phyloP scores from a whole-genome alignment of 1,139 yeast genomes.

The Magnusiomyces paraingens region DNA sequence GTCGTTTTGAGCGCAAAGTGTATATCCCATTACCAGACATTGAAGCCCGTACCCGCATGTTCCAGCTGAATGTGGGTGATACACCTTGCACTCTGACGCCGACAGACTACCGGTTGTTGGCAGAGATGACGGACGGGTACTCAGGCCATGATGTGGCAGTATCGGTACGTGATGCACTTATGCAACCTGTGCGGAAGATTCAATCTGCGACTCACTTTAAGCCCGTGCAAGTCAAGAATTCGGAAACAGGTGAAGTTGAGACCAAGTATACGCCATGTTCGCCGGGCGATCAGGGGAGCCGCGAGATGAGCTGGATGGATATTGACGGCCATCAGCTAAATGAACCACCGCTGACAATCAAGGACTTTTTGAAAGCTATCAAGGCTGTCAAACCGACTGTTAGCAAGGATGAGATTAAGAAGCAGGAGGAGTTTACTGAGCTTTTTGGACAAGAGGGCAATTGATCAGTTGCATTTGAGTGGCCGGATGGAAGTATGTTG shows the following conservation, averaged over 20 bases:
- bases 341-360: conserved; percentile 84
- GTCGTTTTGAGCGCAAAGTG: conserved; percentile 92
- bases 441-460: conserved; percentile 96
- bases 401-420: conserved; percentile 69
- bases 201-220: conserved; percentile 96
- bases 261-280: conserved; percentile 81
- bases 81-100: conserved; percentile 76
- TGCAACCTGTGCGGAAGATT: conserved; percentile 95
- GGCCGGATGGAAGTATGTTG: too few species aligned
- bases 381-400: conserved; percentile 94
- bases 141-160: conserved; percentile 98
- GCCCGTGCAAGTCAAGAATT: conserved; percentile 29
- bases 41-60: conserved; percentile 88
- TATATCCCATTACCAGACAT: conserved; percentile 92
- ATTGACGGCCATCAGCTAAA: conserved; percentile 80
- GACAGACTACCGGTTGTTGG: conserved; percentile 70
- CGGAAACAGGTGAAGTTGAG: conserved; percentile 34
- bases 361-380: conserved; percentile 90
- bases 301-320: conserved; percentile 91
- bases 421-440: conserved; percentile 82
- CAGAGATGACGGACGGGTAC: conserved; percentile 94
- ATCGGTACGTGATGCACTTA: conserved; percentile 91
- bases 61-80: conserved; percentile 84
- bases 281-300: conserved; percentile 85
- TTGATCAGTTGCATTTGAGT: background rate